Conservation (phyloP, 495 filamentous ascomycete species). For the Echria macrotheca region DNA sequence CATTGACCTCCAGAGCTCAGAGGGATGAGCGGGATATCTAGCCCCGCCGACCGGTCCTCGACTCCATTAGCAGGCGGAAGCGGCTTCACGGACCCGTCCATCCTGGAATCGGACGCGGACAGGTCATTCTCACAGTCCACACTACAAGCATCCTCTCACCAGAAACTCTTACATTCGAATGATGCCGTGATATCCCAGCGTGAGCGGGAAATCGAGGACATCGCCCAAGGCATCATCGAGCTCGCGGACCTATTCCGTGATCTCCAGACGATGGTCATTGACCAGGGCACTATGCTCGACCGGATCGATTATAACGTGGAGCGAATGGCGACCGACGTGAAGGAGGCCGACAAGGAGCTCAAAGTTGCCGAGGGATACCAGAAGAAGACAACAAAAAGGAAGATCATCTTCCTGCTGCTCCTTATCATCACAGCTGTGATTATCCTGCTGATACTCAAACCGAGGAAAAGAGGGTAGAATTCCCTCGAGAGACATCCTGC, state of each 20-base stretch:
- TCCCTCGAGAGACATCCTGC: too few relatives aligned
- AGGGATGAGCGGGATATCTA: constrained; percentile 54
- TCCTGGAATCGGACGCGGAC: constrained; percentile 87
- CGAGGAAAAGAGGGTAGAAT: too few relatives aligned
- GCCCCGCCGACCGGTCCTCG: constrained; percentile 45
- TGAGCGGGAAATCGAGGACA: constrained; percentile 95
- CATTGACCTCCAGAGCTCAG: constrained; percentile 62
- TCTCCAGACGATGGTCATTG: constrained; percentile 92
- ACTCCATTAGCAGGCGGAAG: constrained; percentile 47
- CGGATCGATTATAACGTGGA: constrained; percentile 98
- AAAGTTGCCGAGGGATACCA: constrained; percentile 83
- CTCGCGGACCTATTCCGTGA: constrained; percentile 94
- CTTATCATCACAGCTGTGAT: constrained; percentile 79
- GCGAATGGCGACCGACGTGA: constrained; percentile 81
- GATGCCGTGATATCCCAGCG: constrained; percentile 85
- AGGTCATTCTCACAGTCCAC: constrained; percentile 86
- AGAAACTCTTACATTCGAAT: constrained; percentile 66
- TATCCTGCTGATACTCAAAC: constrained; percentile 80
- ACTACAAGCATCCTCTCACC: constrained; percentile 60
- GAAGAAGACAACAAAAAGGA: constrained; percentile 79
- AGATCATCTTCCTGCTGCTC: constrained; percentile 80
- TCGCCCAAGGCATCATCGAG: constrained; percentile 96
- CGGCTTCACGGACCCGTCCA: constrained; percentile 59
- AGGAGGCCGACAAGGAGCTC: constrained; percentile 86
- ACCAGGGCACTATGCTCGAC: constrained; percentile 96